Conservation (phyloP, 371 early-diverging fungal genomes). For the Entomophthora muscae region DNA sequence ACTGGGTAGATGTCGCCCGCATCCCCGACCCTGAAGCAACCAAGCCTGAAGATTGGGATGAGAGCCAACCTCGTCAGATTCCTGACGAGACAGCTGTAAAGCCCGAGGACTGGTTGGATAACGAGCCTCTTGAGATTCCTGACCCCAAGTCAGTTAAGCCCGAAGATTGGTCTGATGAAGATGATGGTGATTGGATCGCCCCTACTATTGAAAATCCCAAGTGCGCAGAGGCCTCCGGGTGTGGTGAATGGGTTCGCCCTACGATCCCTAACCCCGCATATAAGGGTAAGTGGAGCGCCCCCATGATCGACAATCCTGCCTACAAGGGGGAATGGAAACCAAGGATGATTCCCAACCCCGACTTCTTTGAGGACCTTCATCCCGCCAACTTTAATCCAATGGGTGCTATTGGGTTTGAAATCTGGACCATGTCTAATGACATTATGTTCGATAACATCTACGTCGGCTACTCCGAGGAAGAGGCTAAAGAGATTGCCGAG, state of each 20-base stretch:
- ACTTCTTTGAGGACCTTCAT: conserved; percentile 45
- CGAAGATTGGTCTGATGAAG: conserved; percentile 83
- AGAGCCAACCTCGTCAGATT: conserved; percentile 41
- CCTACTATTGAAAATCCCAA: conserved; percentile 59
- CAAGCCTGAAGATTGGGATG: conserved; percentile 80
- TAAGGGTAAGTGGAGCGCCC: conserved; percentile 67
- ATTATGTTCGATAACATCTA: conserved; percentile 90
- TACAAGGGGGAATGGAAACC: conserved; percentile 93
- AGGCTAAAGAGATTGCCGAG: conserved; percentile 32
- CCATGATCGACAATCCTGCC: conserved; percentile 79
- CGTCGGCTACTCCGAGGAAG: conserved; percentile 45
- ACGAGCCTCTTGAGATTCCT: conserved; percentile 50
- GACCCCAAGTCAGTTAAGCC: conserved; percentile 86
- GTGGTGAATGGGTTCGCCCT: conserved; percentile 44
- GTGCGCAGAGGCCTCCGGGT: conserved; percentile 50
- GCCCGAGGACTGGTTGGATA: conserved; percentile 82
- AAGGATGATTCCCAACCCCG: conserved; percentile 77
- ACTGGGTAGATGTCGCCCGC: conserved; percentile 87
- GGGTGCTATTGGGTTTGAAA: conserved; percentile 78
- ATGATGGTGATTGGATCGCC: conserved; percentile 77
- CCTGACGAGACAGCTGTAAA: conserved; percentile 69
- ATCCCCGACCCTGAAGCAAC: conserved; percentile 71
- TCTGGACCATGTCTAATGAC: conserved; percentile 91
- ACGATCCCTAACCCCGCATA: conserved; percentile 72
- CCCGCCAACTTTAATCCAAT: conserved; percentile 47